Conservation (phyloP, 768 basidiomycete genomes). For the Xanthoconium purpureum region DNA sequence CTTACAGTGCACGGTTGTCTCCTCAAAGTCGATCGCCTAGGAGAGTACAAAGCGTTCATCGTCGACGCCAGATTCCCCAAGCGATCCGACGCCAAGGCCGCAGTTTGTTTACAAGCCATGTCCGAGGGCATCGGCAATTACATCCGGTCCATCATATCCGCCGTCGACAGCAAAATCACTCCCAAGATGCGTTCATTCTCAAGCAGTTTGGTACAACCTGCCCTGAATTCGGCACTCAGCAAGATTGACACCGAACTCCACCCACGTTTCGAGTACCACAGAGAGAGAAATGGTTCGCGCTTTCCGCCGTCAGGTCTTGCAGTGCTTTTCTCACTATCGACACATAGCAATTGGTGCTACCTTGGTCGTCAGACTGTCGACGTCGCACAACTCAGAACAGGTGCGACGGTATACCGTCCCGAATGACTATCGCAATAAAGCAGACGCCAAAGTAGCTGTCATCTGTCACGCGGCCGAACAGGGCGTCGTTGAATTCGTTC, state of each 20-base stretch:
- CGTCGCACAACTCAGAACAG: constrained; percentile 32
- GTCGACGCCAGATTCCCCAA: constrained; percentile 63
- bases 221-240: constrained; percentile 43
- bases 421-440: constrained; percentile 51
- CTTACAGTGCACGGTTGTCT: constrained; percentile 58
- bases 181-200: constrained; percentile 44
- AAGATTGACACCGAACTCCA: constrained; percentile 39
- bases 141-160: constrained; percentile 44
- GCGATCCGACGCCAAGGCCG: constrained; percentile 64
- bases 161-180: constrained; percentile 46
- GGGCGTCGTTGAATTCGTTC: constrained; percentile 58
- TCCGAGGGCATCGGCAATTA: constrained; percentile 58
- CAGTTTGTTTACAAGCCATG: constrained; percentile 63
- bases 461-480: constrained; percentile 48
- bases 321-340: neutral
- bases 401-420: constrained; percentile 45
- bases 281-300: constrained; percentile 51
- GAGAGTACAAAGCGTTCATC: constrained; percentile 52
- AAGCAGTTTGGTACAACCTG: constrained; percentile 43
- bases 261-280: constrained; percentile 40
- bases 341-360: constrained; percentile 53
- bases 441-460: constrained; percentile 62
- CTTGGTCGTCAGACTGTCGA: constrained; percentile 41
- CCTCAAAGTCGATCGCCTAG: constrained; percentile 53
- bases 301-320: neutral